Evolutionary conservation across 164 flowering plant genomes (phyloP), one percentile per base, ranked within the genome.

Genomic region (Berberis thunbergii): DNA sequence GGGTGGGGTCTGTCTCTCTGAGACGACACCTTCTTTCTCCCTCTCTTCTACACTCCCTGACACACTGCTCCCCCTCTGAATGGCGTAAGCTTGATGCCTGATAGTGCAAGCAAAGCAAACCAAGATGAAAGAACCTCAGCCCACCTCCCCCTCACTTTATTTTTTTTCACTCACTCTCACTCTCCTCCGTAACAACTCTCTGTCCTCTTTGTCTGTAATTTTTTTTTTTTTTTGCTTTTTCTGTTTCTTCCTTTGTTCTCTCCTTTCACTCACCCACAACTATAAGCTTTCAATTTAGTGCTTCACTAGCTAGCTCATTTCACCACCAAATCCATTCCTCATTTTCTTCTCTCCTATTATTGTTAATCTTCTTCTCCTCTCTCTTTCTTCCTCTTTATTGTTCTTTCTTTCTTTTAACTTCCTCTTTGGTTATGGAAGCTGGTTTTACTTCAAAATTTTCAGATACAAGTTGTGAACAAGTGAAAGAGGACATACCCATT

Each of bases 71-170:
- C 0, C 26, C 40, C 8, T 78, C 77, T 69, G 73, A 66, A 76
- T 84, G 88, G 85, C 78, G 84, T 82, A 86, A 85, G 86, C 81
- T 26, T 76, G 89, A 81, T 89, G 83, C 75, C 89, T 84, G 89
- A 81, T 85, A 84, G 84, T 84, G 89, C 91, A 89, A 89, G 96
- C 93, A 85, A 89, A 89, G 96, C 26, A 26, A 26, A 26, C 26
- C 26, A 26, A 26, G 26, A 26, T 26, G 26, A 26, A 26, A 26
- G 26, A 26, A 26, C 26, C 26, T 26, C 26, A 26, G 0, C 26
- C 26, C 26, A 26, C 26, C 26, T 26, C 26, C 75, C 68, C 70
- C 71, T 54, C 67, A 64, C 64, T 72, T 77, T 67, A 73, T 69
- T 26, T 61, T 69, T 61, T 62, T 65, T 57, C 66, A 56, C 61